These are phyloP conservation scores for Phytophthora syringae DNA, from an alignment of 352 stramenopile species.

Conservation along the genomic window DNA sequence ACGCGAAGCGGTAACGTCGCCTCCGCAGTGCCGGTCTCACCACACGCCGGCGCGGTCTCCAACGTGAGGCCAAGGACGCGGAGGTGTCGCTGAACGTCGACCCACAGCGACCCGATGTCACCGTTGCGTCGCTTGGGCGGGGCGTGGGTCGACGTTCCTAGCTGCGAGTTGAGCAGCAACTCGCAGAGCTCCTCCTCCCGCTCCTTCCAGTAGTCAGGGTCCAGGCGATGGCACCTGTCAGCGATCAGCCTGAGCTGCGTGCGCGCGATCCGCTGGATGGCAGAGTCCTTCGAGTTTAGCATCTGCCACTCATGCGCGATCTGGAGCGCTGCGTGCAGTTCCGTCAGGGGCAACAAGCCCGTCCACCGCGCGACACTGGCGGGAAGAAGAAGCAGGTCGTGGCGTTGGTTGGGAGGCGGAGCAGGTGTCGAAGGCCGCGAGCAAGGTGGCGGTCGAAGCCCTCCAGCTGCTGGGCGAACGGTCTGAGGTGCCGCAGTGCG, in stretches of 20 bases:
- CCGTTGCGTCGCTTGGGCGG: neutral
- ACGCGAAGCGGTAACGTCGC: neutral
- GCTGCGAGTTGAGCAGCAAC: slow-evolving; percentile 7
- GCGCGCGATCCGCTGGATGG: slow-evolving; percentile 8
- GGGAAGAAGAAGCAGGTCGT: slow-evolving; percentile 19
- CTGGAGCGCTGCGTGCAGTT: slow-evolving; percentile 4
- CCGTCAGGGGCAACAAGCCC: neutral
- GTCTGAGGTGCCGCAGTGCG: slow-evolving; percentile 10
- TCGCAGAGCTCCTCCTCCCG: slow-evolving; percentile 1
- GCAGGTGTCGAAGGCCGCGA: slow-evolving; percentile 11
- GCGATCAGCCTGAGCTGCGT: slow-evolving; percentile 18
- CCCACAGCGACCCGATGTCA: neutral
- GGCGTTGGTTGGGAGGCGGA: neutral
- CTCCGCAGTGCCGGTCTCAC: neutral
- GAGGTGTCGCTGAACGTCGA: neutral
- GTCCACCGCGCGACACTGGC: neutral
- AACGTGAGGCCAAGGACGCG: neutral
- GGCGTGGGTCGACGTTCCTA: neutral
- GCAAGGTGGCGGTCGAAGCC: slow-evolving; percentile 9
- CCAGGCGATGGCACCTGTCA: slow-evolving; percentile 14
- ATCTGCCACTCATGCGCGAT: slow-evolving; percentile 18
- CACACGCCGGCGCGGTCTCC: no score
- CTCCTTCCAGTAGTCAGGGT: slow-evolving; percentile 3
- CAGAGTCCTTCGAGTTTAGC: slow-evolving; percentile 14
- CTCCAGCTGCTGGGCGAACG: neutral